These are phyloP conservation scores for Puccinia horiana DNA, from an alignment of 1,284 basidiomycete species.

Conservation along the genomic window DNA sequence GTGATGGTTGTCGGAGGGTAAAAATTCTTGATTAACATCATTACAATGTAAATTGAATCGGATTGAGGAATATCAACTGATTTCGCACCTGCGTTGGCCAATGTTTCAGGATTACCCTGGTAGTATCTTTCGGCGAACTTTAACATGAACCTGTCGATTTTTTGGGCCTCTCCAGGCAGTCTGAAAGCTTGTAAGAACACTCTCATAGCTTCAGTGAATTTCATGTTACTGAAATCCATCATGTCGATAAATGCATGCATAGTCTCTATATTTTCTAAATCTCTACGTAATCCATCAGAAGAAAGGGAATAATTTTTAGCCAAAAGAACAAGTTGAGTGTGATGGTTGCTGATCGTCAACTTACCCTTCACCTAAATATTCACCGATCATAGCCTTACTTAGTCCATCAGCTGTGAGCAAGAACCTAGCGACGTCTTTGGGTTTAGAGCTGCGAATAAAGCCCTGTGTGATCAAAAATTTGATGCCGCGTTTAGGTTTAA, in stretches of 20 bases:
- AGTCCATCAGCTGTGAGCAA: conserved; percentile 86
- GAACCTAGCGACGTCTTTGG: conserved; percentile 82
- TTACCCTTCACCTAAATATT: conserved; percentile 94
- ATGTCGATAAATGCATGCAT: conserved; percentile 96
- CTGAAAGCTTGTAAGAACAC: conserved; percentile 89
- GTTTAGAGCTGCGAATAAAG: conserved; percentile 76
- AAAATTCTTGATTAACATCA: background rate
- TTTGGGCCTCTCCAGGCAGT: conserved; percentile 90
- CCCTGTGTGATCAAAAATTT: conserved; percentile 84
- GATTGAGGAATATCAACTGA: background rate
- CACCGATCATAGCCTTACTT: conserved; percentile 93
- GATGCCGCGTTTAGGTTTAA: conserved; percentile 92
- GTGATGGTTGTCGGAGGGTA: conserved; percentile 5
- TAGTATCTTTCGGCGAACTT: conserved; percentile 96
- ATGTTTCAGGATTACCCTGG: conserved; percentile 77
- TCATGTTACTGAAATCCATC: conserved; percentile 76
- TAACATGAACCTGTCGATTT: conserved; percentile 97
- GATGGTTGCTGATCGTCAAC: conserved; percentile 55
- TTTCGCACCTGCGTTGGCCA: conserved; percentile 66
- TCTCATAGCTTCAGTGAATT: conserved; percentile 84
- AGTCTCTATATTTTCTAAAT: conserved; percentile 78
- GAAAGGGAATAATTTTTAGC: conserved; percentile 25
- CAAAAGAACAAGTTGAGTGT: background rate
- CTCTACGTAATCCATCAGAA: conserved; percentile 62
- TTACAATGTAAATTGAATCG: background rate